phyloP scores from a whole-genome alignment of 495 filamentous ascomycete species.

The Penicillium cataractarum region DNA sequence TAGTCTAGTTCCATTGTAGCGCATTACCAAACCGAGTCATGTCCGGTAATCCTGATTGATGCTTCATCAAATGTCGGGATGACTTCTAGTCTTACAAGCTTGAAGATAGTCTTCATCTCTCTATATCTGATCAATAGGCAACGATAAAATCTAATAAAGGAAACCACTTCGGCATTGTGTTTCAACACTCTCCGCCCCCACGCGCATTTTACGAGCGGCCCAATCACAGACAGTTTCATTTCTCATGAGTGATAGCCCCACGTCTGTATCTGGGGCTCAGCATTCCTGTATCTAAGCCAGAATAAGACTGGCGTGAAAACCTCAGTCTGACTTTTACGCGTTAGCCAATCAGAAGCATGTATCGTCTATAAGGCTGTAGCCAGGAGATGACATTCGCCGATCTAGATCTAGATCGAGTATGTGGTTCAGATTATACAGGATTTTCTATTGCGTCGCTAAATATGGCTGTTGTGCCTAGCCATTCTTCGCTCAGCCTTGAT shows the following conservation, averaged over 20 bases:
- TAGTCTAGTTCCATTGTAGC: no score
- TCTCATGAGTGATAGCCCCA: background rate
- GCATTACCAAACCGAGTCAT: no score
- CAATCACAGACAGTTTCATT: background rate
- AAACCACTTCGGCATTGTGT: background rate
- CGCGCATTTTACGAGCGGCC: background rate
- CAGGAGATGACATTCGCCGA: no score
- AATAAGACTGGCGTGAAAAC: background rate
- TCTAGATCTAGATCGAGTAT: background rate
- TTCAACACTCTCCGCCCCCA: background rate
- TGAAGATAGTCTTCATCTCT: background rate
- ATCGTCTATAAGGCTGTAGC: background rate
- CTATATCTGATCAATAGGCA: background rate
- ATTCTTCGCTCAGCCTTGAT: background rate
- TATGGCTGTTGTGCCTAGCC: background rate
- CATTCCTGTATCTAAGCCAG: background rate
- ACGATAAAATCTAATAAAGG: background rate
- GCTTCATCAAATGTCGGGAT: background rate
- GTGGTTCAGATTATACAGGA: background rate
- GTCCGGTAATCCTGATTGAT: background rate
- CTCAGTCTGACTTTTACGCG: background rate
- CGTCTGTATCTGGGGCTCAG: background rate
- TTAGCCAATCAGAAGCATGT: background rate
- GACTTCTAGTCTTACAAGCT: background rate
- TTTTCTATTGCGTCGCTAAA: background rate